These are phyloP conservation scores for Fusarium sp. DNA, from an alignment of 2,329 filamentous ascomycete genomes.

Conservation along the genomic window DNA sequence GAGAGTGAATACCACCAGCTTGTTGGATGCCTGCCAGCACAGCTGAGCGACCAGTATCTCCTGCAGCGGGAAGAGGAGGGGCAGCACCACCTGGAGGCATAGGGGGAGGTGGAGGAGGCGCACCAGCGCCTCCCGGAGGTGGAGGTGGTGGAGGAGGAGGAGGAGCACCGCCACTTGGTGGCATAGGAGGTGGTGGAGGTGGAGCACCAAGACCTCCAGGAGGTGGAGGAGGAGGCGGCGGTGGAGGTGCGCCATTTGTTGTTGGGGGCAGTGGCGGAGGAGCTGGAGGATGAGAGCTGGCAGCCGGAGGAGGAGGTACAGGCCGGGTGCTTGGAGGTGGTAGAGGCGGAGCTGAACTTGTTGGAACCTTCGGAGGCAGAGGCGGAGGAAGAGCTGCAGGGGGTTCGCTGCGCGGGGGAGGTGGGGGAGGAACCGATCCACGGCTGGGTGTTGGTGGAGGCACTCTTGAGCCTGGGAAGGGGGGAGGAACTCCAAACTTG, in stretches of 20 bases:
- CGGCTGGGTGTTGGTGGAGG: slow-evolving; percentile 82
- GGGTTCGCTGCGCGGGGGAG: slow-evolving; percentile 61
- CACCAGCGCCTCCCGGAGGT: slow-evolving; percentile 56
- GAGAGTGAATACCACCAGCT: slow-evolving; percentile 72
- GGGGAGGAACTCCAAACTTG: slow-evolving; percentile 82
- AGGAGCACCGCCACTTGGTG: slow-evolving; percentile 34
- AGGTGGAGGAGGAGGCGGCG: slow-evolving; percentile 62
- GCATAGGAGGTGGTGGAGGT: no score
- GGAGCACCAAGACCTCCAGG: slow-evolving; percentile 46
- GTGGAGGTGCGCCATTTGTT: slow-evolving; percentile 57
- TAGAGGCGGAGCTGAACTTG: slow-evolving; percentile 60
- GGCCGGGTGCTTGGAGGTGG: slow-evolving; percentile 66
- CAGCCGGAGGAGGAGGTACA: slow-evolving; percentile 64
- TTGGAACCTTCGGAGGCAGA: slow-evolving; percentile 62
- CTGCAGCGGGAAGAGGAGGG: slow-evolving; percentile 57
- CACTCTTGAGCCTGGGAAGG: slow-evolving; percentile 77
- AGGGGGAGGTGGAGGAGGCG: slow-evolving; percentile 48
- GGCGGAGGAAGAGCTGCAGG: slow-evolving; percentile 57
- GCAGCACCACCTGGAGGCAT: slow-evolving; percentile 41
- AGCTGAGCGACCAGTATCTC: slow-evolving; percentile 65
- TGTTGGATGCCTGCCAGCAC: slow-evolving; percentile 79
- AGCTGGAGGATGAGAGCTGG: slow-evolving; percentile 52
- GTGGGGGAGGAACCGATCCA: slow-evolving; percentile 78
- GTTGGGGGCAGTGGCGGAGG: slow-evolving; percentile 57
- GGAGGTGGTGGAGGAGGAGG: slow-evolving; percentile 62